These are phyloP conservation scores for Erodium texanum DNA, from an alignment of 441 rosid species.

Conservation along the genomic window DNA sequence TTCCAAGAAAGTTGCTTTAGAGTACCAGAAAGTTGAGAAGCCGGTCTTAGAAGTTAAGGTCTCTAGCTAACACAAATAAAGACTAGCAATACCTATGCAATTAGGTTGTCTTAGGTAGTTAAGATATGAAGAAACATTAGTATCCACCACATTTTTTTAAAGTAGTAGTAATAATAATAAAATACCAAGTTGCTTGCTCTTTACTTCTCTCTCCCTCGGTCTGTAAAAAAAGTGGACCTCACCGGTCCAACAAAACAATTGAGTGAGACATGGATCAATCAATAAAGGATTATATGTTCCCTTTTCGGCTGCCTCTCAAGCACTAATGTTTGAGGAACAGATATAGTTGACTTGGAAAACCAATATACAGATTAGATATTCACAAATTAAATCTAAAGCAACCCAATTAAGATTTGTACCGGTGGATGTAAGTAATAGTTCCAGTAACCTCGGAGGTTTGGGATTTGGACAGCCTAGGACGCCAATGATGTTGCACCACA, in stretches of 20 bases:
- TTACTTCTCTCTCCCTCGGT: constrained; percentile 22
- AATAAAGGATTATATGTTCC: constrained; percentile 25
- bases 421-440: not conserved
- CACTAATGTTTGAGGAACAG: constrained; percentile 12
- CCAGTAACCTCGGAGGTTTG: not conserved
- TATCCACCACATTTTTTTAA: not conserved
- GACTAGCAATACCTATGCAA: not conserved
- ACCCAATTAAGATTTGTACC: not conserved
- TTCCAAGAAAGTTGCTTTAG: not conserved
- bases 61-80: not conserved
- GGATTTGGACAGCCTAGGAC: too few species aligned
- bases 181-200: constrained; percentile 35
- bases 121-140: too few species aligned
- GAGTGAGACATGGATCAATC: constrained; percentile 24
- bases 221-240: too few species aligned
- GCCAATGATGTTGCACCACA: not conserved
- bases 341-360: constrained; percentile 19
- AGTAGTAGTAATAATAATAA: constrained; percentile 7
- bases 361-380: constrained; percentile 7
- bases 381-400: not conserved
- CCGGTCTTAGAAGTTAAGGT: not conserved
- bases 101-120: not conserved
- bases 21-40: not conserved
- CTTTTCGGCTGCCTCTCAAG: constrained; percentile 23
- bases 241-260: not conserved